A percentile compares a stretch with the other conserved stretches of the same genome.
Evolutionary conservation across 108 stramenopile genomes (phyloP).

Genomic region (Aurantiochytrium sp.): DNA sequence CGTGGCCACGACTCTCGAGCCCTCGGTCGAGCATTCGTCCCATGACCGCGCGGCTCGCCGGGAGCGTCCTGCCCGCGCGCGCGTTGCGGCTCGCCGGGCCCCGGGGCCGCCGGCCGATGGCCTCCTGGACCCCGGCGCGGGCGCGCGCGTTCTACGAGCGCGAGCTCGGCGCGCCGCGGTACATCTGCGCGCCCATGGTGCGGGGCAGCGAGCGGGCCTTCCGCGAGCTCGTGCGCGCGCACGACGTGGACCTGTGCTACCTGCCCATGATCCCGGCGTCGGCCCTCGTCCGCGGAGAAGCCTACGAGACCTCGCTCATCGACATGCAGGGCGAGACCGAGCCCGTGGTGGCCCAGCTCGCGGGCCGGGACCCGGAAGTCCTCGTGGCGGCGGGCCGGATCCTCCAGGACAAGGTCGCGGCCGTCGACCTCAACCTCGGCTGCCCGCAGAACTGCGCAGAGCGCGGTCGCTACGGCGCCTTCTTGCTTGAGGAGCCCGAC

Average conservation of each 20-base stretch:
- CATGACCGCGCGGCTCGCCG: too few relatives aligned
- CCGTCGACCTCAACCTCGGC: neutral
- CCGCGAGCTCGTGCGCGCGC: constrained; percentile 8
- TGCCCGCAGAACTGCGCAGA: neutral
- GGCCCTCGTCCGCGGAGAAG: neutral
- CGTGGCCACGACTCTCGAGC: too few relatives aligned
- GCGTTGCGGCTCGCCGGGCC: too few relatives aligned
- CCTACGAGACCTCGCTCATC: neutral
- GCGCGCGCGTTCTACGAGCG: neutral
- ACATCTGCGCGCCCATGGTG: constrained; percentile 21
- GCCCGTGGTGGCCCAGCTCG: neutral
- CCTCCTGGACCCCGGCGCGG: neutral
- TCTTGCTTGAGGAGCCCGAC: neutral
- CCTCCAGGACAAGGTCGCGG: neutral
- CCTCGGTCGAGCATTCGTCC: too few relatives aligned
- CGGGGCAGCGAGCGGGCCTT: constrained; percentile 24
- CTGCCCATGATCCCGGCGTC: neutral
- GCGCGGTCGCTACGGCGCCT: constrained; percentile 2
- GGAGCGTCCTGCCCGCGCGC: too few relatives aligned
- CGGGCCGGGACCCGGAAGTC: neutral
- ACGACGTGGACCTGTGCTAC: neutral
- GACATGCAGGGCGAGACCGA: neutral
- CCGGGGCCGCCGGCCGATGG: too few relatives aligned
- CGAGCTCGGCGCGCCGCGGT: neutral
- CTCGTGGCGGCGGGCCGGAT: neutral